A percentile compares a stretch with the other conserved stretches of the same genome.
These are phyloP conservation scores for Solanum chacoense DNA, from an alignment of 305 asterid genomes.

Conservation along the genomic window DNA sequence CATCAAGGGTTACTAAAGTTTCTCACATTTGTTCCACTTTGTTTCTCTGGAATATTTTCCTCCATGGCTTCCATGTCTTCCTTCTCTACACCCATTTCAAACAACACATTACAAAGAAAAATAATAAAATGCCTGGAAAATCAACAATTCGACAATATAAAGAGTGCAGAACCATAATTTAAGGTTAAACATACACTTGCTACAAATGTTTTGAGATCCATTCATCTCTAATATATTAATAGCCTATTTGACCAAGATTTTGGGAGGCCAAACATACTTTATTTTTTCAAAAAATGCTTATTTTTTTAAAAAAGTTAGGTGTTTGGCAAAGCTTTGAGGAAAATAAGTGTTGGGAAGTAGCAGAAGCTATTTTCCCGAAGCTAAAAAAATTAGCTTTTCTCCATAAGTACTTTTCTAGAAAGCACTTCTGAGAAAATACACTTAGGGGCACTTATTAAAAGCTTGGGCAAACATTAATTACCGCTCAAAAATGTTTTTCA, in stretches of 20 bases:
- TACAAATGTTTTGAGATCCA: background rate
- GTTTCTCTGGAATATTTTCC: slow-evolving; percentile 39
- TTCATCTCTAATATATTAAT: slow-evolving; percentile 2
- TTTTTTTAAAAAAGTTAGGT: background rate
- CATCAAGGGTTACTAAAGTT: slow-evolving; percentile 11
- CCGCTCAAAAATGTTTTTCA: background rate
- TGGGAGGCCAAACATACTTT: background rate
- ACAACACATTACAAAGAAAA: slow-evolving; percentile 7
- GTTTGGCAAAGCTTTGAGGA: background rate
- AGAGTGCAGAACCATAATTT: background rate
- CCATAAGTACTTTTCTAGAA: background rate
- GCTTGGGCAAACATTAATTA: background rate
- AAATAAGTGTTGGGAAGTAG: background rate
- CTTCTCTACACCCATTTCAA: slow-evolving; percentile 28
- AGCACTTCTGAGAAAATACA: background rate
- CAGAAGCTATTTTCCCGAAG: background rate
- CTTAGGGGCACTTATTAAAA: background rate
- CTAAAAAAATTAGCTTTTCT: background rate
- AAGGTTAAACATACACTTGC: background rate
- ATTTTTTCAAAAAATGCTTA: background rate
- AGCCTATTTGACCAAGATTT: background rate
- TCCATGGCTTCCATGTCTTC: slow-evolving; percentile 26
- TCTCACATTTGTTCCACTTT: slow-evolving; percentile 45
- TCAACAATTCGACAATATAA: background rate
- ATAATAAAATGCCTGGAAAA: background rate